Evolutionary conservation across 495 filamentous ascomycete genomes (phyloP).

Genomic region (Annulohypoxylon moriforme): DNA sequence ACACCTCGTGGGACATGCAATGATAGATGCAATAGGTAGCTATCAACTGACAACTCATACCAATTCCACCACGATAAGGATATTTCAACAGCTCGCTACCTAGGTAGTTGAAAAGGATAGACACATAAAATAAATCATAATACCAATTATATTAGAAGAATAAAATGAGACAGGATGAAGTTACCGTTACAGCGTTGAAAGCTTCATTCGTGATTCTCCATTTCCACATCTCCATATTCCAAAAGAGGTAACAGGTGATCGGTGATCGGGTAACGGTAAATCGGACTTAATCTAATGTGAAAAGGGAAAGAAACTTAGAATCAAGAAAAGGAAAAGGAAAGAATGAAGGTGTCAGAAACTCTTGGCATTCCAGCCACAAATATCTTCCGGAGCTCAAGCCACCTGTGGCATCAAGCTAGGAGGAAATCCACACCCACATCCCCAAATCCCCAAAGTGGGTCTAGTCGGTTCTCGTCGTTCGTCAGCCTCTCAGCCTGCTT

Average conservation of each 20-base stretch:
- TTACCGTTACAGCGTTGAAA: no score
- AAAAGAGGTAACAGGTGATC: neutral
- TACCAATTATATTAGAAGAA: conserved; percentile 9
- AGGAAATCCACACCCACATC: conserved; percentile 4
- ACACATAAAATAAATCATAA: conserved; percentile 14
- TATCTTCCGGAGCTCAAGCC: conserved; percentile 20
- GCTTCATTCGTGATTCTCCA: neutral
- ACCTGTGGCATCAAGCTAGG: conserved; percentile 34
- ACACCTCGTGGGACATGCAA: conserved; percentile 33
- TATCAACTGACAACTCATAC: conserved; percentile 35
- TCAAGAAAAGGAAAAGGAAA: no score
- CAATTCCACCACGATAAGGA: conserved; percentile 4
- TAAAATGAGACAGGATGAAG: neutral
- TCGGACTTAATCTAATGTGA: neutral
- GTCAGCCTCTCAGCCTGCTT: conserved; percentile 61
- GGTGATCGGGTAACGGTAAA: neutral
- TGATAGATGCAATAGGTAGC: conserved; percentile 3
- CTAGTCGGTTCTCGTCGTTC: conserved; percentile 42
- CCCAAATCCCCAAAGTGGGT: conserved; percentile 29
- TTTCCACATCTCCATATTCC: neutral
- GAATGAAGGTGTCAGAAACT: conserved; percentile 5
- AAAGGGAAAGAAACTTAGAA: neutral
- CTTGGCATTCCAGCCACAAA: conserved; percentile 24
- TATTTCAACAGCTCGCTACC: conserved; percentile 9
- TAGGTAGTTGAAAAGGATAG: neutral